Evolutionary conservation across 805 yeast genomes (phyloP).

Genomic region (Wickerhamomyces bovis): DNA sequence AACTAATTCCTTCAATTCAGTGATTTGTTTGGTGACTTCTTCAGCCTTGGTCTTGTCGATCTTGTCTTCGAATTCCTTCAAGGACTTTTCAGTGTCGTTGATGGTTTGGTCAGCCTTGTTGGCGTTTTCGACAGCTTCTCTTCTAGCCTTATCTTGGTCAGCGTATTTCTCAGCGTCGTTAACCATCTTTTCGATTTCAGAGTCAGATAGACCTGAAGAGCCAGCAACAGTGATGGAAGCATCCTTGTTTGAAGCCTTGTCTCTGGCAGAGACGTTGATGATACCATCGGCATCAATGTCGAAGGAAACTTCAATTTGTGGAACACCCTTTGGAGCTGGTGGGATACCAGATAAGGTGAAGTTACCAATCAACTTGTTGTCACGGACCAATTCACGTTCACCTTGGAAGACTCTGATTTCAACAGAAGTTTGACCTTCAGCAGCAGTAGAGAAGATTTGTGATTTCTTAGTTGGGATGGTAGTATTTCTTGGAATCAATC

Average conservation of each 20-base stretch:
- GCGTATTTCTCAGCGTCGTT: conserved; percentile 56
- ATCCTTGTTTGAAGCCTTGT: conserved; percentile 75
- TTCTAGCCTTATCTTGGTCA: conserved; percentile 49
- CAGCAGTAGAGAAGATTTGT: conserved; percentile 81
- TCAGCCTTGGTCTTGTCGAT: conserved; percentile 50
- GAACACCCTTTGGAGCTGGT: conserved; percentile 72
- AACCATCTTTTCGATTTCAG: conserved; percentile 56
- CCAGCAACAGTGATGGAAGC: conserved; percentile 64
- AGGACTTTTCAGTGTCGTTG: conserved; percentile 83
- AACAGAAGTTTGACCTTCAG: conserved; percentile 80
- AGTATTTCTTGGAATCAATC: conserved; percentile 97
- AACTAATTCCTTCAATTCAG: conserved; percentile 62
- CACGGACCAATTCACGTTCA: conserved; percentile 72
- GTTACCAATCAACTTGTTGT: conserved; percentile 73
- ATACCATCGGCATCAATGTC: conserved; percentile 81
- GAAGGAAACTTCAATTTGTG: conserved; percentile 72
- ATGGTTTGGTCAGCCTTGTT: conserved; percentile 79
- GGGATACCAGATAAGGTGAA: conserved; percentile 71
- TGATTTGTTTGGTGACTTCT: conserved; percentile 34
- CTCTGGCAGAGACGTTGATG: conserved; percentile 78
- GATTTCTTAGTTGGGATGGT: conserved; percentile 97
- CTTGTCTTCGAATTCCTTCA: conserved; percentile 67
- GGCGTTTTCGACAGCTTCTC: conserved; percentile 64
- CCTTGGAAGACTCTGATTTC: conserved; percentile 78
- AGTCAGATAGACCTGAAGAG: conserved; percentile 54